These are phyloP conservation scores for Cutaneotrichosporon curvatum DNA, from an alignment of 1,284 basidiomycete species.

Conservation along the genomic window DNA sequence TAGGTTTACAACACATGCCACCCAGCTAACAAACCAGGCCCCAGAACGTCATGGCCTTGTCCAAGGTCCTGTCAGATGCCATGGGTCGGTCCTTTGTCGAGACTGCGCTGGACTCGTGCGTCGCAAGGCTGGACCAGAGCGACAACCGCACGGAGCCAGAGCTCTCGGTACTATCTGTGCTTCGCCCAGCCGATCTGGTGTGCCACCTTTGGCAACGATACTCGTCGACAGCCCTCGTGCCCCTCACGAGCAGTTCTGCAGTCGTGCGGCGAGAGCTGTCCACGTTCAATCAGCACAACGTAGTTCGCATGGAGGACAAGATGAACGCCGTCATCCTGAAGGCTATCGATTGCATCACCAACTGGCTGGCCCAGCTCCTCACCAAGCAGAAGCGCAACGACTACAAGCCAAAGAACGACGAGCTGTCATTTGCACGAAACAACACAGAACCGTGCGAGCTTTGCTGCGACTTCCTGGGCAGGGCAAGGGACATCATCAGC, in stretches of 20 bases:
- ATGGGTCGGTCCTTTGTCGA: conserved; percentile 83
- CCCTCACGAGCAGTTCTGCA: conserved; percentile 76
- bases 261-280: conserved; percentile 88
- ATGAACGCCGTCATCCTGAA: conserved; percentile 78
- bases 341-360: conserved; percentile 71
- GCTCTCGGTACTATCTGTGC: conserved; percentile 60
- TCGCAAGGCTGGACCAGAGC: conserved; percentile 61
- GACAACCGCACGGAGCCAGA: conserved; percentile 76
- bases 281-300: conserved; percentile 83
- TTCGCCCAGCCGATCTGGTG: conserved; percentile 77
- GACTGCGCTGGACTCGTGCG: conserved; percentile 77
- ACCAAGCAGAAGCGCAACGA: conserved; percentile 92
- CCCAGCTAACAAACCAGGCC: conserved; percentile 40
- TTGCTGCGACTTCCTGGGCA: conserved; percentile 78
- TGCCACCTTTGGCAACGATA: conserved; percentile 98
- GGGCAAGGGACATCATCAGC: conserved; percentile 65
- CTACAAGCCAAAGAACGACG: conserved; percentile 94
- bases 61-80: conserved; percentile 81
- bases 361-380: conserved; percentile 59
- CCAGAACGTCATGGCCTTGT: conserved; percentile 79
- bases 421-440: conserved; percentile 83
- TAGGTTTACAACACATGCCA: neutral
- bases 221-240: conserved; percentile 80
- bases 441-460: conserved; percentile 93
- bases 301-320: conserved; percentile 79